These are phyloP conservation scores for Nakazawaea pomicola DNA, from an alignment of 805 yeast genomes.

Conservation along the genomic window DNA sequence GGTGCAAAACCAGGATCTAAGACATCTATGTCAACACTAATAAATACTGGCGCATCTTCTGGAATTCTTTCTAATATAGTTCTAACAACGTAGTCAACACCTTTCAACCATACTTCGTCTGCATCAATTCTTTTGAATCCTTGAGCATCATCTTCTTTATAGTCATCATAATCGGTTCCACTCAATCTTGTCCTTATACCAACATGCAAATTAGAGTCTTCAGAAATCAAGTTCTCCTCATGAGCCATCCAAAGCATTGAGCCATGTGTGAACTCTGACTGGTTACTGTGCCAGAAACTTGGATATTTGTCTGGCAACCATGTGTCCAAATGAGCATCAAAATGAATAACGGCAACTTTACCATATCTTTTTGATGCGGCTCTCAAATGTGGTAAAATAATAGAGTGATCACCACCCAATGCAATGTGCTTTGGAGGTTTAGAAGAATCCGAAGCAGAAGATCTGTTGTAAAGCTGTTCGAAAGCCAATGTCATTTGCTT, in stretches of 20 bases:
- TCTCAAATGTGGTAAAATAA: slow-evolving; percentile 67
- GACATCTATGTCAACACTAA: slow-evolving; percentile 73
- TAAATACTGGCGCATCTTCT: slow-evolving; percentile 60
- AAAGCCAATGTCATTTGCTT: slow-evolving; percentile 50
- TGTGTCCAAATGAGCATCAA: slow-evolving; percentile 84
- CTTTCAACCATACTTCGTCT: slow-evolving; percentile 69
- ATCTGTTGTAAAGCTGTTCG: slow-evolving; percentile 45
- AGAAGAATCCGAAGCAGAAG: slow-evolving; percentile 18
- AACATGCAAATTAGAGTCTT: slow-evolving; percentile 61
- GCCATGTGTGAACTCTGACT: slow-evolving; percentile 69
- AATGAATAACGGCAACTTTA: slow-evolving; percentile 67
- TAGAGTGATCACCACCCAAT: slow-evolving; percentile 81
- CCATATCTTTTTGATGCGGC: slow-evolving; percentile 60
- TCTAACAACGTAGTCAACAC: slow-evolving; percentile 47
- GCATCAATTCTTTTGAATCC: slow-evolving; percentile 67
- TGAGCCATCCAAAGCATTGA: slow-evolving; percentile 82
- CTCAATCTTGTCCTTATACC: slow-evolving; percentile 72
- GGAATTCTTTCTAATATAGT: slow-evolving; percentile 53
- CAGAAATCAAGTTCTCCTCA: slow-evolving; percentile 58
- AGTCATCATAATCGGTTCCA: slow-evolving; percentile 56
- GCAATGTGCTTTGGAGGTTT: slow-evolving; percentile 62
- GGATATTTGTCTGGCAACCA: slow-evolving; percentile 74
- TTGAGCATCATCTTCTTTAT: slow-evolving; percentile 59
- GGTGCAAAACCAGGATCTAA: slow-evolving; percentile 54
- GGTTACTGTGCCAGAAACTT: slow-evolving; percentile 52